Base-by-base conservation (phyloP, 768 basidiomycete genomes). In the Mrakia blollopis region DNA sequence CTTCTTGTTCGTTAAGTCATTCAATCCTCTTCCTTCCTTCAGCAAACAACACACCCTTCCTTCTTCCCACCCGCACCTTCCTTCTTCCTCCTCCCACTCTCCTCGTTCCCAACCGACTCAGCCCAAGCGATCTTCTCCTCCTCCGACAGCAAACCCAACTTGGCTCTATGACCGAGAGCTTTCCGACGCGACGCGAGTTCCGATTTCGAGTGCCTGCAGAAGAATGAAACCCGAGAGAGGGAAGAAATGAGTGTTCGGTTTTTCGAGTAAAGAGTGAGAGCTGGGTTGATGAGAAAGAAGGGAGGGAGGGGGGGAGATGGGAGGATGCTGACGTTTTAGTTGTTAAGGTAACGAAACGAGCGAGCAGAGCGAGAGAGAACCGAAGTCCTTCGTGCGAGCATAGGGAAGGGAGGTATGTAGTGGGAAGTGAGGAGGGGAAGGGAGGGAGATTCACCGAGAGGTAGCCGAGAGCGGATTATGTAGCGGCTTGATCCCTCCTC, bases 191-290 rank as follows among this genome's bases (percentile, higher is more conserved):
- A 76, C 4, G 52, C 35, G n/a, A 52, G n/a, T 76, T 76, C 75
- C 5, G 67, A 50, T 41, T 76, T 76, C 7, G 75, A 82, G 88
- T 89, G 79, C 25, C 69, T 41, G 50, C 37, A 10, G 9, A 67
- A 47, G 62, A 28, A 50, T 13, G 30, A 47, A 32, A 70, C 16
- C 30, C n/a, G 54, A 5, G 30, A 41, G 62, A 73, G 61, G 21
- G 44, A 16, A 18, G 75, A 0, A 68, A 60, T 32, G 35, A 63
- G 28, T 88, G n/a, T n/a, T n/a, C n/a, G n/a, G n/a, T n/a, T n/a
- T n/a, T n/a, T n/a, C n/a, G n/a, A n/a, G n/a, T n/a, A 81, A 91
- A 92, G 37, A 92, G 85, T 90, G 85, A 75, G 86, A 90, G 23
- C 91, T 91, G 77, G 88, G 85, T 81, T 89, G 91, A 79, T 90